A percentile compares a stretch with the other conserved stretches of the same genome.
phyloP scores from a whole-genome alignment of 768 basidiomycete genomes.

The Tricholoma terreum region DNA sequence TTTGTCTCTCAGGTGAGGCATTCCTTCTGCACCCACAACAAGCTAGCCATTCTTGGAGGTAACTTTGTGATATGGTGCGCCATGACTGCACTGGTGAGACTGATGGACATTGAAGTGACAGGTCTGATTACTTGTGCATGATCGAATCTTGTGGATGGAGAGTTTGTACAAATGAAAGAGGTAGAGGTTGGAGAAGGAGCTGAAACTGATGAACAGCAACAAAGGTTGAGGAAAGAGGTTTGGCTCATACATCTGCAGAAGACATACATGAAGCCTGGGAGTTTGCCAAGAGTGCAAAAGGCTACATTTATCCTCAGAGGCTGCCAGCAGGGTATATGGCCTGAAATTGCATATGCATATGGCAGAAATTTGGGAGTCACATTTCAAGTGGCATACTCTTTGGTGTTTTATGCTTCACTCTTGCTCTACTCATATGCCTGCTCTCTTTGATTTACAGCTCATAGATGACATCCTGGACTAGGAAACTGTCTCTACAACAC shows the following conservation, averaged over 20 bases:
- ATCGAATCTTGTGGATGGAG: conserved; percentile 91
- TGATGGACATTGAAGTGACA: conserved; percentile 81
- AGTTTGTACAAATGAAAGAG: conserved; percentile 78
- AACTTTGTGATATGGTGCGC: conserved; percentile 89
- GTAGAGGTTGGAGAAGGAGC: conserved; percentile 30
- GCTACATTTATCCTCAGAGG: conserved; percentile 89
- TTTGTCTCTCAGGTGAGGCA: conserved; percentile 72
- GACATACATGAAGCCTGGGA: conserved; percentile 92
- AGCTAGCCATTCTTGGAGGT: conserved; percentile 81
- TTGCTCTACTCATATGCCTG: not conserved
- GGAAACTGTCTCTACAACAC: conserved; percentile 64
- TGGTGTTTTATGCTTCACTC: not conserved
- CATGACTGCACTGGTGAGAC: conserved; percentile 71
- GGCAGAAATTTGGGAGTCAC: conserved; percentile 92
- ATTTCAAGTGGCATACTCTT: conserved; percentile 72
- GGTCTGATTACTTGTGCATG: conserved; percentile 84
- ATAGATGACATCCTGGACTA: conserved; percentile 96
- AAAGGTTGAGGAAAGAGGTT: conserved; percentile 32
- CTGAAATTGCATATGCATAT: conserved; percentile 95
- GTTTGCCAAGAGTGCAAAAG: conserved; percentile 86
- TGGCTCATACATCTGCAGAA: conserved; percentile 88
- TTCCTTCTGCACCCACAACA: conserved; percentile 82
- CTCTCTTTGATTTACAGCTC: conserved; percentile 48
- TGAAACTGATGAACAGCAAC: conserved; percentile 18
- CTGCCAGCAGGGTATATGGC: conserved; percentile 75